These are phyloP conservation scores for Penicillium sclerotigenum DNA, from an alignment of 2,329 filamentous ascomycete genomes.

Conservation along the genomic window DNA sequence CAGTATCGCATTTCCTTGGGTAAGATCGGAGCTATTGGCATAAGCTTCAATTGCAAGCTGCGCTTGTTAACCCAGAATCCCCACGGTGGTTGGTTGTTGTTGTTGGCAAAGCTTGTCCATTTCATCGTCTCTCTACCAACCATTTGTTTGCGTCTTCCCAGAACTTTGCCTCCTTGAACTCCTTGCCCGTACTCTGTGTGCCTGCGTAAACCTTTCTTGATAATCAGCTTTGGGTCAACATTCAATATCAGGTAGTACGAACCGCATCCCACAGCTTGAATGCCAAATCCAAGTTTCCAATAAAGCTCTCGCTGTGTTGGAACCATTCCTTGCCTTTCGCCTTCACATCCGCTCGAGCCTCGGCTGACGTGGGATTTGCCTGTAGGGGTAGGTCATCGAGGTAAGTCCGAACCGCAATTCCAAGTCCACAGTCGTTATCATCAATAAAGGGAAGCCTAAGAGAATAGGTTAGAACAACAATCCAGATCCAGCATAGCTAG, in stretches of 20 bases:
- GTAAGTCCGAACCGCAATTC: constrained; percentile 49
- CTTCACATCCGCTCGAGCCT: constrained; percentile 50
- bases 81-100: constrained; percentile 2
- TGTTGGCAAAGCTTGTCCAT: background rate
- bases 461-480: constrained; percentile 4
- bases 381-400: constrained; percentile 55
- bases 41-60: constrained; percentile 8
- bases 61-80: constrained; percentile 11
- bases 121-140: constrained; percentile 46
- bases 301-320: constrained; percentile 57
- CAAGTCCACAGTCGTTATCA: constrained; percentile 47
- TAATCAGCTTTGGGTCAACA: constrained; percentile 10
- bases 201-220: constrained; percentile 54
- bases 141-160: constrained; percentile 62
- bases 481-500: background rate
- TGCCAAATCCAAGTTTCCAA: constrained; percentile 56
- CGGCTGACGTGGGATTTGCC: constrained; percentile 52
- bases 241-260: constrained; percentile 31
- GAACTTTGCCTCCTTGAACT: constrained; percentile 51
- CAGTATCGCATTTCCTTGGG: constrained; percentile 4
- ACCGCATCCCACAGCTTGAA: constrained; percentile 66
- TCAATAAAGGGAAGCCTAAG: constrained; percentile 44
- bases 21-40: constrained; percentile 1
- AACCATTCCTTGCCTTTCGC: constrained; percentile 59
- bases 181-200: constrained; percentile 53